Conservation (phyloP, 2,329 filamentous ascomycete genomes). For the Phoma sp. region DNA sequence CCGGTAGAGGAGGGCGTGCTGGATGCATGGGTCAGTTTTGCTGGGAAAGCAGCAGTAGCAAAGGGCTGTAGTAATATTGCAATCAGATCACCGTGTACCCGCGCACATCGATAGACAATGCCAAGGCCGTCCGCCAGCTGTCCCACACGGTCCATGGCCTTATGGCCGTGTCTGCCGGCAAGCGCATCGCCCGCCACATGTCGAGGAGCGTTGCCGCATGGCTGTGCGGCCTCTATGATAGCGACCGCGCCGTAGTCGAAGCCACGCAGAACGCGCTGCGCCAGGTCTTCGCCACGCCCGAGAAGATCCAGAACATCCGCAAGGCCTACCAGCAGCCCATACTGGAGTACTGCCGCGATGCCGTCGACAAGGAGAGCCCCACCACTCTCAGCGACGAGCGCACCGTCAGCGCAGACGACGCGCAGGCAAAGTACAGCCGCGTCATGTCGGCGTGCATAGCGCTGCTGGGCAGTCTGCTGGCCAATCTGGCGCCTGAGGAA, state of each 20-base stretch:
- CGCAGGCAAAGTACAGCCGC: conserved; percentile 82
- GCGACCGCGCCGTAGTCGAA: conserved; percentile 75
- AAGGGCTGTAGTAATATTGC: conserved; percentile 6
- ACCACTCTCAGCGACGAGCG: conserved; percentile 89
- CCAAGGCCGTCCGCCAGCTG: conserved; percentile 84
- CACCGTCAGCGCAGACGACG: conserved; percentile 82
- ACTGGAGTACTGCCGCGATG: conserved; percentile 80
- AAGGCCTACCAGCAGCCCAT: conserved; percentile 81
- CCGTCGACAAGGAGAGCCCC: conserved; percentile 76
- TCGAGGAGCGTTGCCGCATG: conserved; percentile 83
- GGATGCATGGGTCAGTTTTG: conserved; percentile 78
- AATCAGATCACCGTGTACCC: conserved; percentile 82
- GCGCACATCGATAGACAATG: conserved; percentile 86
- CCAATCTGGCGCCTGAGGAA: conserved; percentile 55
- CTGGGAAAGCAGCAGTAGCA: neutral
- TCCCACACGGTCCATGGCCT: conserved; percentile 77
- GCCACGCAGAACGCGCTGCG: conserved; percentile 79
- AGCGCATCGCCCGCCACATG: conserved; percentile 82
- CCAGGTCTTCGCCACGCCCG: conserved; percentile 76
- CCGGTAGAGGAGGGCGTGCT: conserved; percentile 82
- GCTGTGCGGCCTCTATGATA: conserved; percentile 88
- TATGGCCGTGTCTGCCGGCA: conserved; percentile 67
- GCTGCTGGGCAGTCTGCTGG: conserved; percentile 61
- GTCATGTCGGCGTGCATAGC: conserved; percentile 69
- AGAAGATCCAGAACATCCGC: conserved; percentile 80